Evolutionary conservation across 129 eudicot species (phyloP), one percentile per base, ranked within the genome.

Genomic region (Pulicaria dysenterica): DNA sequence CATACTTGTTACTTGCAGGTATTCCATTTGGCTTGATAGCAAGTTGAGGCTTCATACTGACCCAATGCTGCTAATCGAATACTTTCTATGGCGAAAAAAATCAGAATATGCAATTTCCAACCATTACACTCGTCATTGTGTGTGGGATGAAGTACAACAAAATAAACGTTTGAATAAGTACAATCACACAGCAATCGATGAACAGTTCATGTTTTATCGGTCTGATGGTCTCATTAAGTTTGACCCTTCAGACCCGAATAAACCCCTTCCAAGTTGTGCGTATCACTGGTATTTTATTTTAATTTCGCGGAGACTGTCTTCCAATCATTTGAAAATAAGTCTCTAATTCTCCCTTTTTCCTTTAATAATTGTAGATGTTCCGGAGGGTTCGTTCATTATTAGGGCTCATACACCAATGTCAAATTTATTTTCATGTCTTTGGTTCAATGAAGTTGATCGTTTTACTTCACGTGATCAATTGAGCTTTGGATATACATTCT

Each of bases 1-100:
- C 76, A 38, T 42, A 38, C 53, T 51, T 45, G 19, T 38, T 60
- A 47, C 59, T 61, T 58, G 58, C 74, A 94, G 98, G 91, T 94
- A 94, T 75, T 94, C 98, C 9, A 86, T 94, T 74, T 94, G 98
- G 98, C 95, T 94, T 50, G 97, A 94, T 75, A 94, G 98, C 87
- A 94, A 94, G 78, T 64, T 94, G 86, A 79, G 98, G 74, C 97
- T 94, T 40, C 83, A 84, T 54, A 73, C 91, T 10, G 98, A 94
- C 75, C 98, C 98, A 48, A 80, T 94, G 89, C 83, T 82, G 67
- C 88, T 94, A 37, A 80, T 94, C 24, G 98, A 94, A 72, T 80
- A 87, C 74, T 94, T 94, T 75, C 63, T 94, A 73, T 94, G 98
- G 98, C 83, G 91, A 72, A 73, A 72, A 5, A 69, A 67, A 51